Evolutionary conservation across 306 rosid genomes (phyloP).

Genomic region (Dalbergia cultrata): DNA sequence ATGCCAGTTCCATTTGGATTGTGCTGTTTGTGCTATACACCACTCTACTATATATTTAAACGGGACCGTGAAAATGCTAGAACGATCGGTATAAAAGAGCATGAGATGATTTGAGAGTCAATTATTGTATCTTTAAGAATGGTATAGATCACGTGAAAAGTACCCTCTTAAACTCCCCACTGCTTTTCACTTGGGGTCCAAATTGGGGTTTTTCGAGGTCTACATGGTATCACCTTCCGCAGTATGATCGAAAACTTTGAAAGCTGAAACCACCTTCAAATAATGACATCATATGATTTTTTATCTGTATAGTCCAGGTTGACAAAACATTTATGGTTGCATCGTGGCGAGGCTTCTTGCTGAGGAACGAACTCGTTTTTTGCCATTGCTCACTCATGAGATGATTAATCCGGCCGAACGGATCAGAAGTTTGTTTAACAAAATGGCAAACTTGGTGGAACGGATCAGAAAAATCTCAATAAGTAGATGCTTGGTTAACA

Average conservation of each 20-base stretch:
- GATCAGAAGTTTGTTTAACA: not conserved
- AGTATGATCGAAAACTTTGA: conserved; percentile 23
- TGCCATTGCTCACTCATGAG: conserved; percentile 30
- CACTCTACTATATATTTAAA: conserved; percentile 71
- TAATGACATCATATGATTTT: conserved; percentile 21
- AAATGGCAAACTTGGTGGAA: not conserved
- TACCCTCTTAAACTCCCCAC: conserved; percentile 6
- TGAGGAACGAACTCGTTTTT: conserved; percentile 1
- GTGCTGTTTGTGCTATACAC: conserved; percentile 92
- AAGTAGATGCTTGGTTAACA: not conserved
- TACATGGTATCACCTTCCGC: conserved; percentile 8
- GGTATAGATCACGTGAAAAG: not conserved
- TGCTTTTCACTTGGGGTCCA: conserved; percentile 12
- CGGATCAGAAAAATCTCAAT: not conserved
- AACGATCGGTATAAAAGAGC: conserved; percentile 62
- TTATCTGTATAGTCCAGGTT: not conserved
- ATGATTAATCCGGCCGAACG: conserved; percentile 7
- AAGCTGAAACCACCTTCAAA: conserved; percentile 36
- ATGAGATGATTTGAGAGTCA: conserved; percentile 57
- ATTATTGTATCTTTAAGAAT: not conserved
- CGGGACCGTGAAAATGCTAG: conserved; percentile 82
- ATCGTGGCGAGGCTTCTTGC: conserved; percentile 10
- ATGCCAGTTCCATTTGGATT: conserved; percentile 88
- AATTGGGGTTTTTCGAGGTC: conserved; percentile 16
- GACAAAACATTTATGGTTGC: conserved; percentile 17